Conservation (phyloP, 2,329 filamentous ascomycete species). For the Rachicladosporium sp. region DNA sequence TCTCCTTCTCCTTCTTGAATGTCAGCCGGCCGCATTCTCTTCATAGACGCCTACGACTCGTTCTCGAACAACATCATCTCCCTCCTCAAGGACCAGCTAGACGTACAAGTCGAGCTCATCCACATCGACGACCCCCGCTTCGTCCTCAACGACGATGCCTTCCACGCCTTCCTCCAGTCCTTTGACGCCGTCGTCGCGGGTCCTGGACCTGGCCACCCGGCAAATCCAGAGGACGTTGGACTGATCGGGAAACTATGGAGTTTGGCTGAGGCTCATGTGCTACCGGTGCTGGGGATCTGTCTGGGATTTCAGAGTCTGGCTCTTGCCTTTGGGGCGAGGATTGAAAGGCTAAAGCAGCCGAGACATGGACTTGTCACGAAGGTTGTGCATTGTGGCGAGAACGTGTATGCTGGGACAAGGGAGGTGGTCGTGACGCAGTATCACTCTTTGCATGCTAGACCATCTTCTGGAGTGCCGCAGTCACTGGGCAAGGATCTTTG, state of each 20-base stretch:
- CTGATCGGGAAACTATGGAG: conserved; percentile 68
- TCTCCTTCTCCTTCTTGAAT: too few relatives aligned
- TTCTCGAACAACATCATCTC: conserved; percentile 92
- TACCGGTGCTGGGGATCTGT: conserved; percentile 81
- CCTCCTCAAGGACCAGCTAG: conserved; percentile 58
- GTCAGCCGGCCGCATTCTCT: conserved; percentile 45
- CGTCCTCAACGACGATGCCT: conserved; percentile 24
- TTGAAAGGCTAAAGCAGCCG: conserved; percentile 57
- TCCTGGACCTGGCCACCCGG: conserved; percentile 77
- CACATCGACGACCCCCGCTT: conserved; percentile 47
- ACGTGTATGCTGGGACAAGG: conserved; percentile 54
- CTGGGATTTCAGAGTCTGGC: conserved; percentile 79
- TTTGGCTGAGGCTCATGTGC: conserved; percentile 42
- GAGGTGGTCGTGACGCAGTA: conserved; percentile 63
- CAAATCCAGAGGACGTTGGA: conserved; percentile 62
- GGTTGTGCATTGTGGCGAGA: conserved; percentile 47
- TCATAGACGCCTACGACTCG: conserved; percentile 92
- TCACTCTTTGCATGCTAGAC: conserved; percentile 44
- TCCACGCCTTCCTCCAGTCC: conserved; percentile 35
- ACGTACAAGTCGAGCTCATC: conserved; percentile 43
- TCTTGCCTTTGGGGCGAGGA: conserved; percentile 51
- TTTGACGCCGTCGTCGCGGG: conserved; percentile 85
- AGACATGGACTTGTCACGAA: conserved; percentile 69
- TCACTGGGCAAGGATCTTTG: conserved; percentile 25
- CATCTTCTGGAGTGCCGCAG: not conserved